Evolutionary conservation across 164 flowering plant species (phyloP).

Genomic region (Liquidambar formosana): DNA sequence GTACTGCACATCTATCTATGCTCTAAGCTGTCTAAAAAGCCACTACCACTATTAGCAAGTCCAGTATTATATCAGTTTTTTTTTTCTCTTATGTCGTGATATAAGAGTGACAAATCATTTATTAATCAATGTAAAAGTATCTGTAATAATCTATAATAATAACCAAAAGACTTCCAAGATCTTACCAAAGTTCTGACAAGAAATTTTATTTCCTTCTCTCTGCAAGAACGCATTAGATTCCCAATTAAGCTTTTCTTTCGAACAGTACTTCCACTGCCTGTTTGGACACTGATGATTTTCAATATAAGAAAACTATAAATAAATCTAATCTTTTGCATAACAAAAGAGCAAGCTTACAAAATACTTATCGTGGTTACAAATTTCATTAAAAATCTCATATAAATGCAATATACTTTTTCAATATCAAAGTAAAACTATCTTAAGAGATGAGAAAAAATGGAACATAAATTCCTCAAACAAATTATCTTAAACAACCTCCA

Average conservation of each 20-base stretch:
- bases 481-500: no score
- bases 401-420: no score
- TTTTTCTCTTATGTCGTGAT: not conserved
- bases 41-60: not conserved
- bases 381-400: not conserved
- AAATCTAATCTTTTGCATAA: conserved; percentile 4
- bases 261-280: conserved; percentile 74
- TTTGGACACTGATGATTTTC: conserved; percentile 63
- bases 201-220: conserved; percentile 92
- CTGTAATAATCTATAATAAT: conserved; percentile 4
- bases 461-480: no score
- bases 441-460: no score
- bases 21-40: not conserved
- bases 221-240: conserved; percentile 80
- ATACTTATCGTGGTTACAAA: not conserved
- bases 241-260: conserved; percentile 76
- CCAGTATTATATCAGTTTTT: not conserved
- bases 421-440: no score
- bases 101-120: not conserved
- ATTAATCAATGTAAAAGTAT: not conserved
- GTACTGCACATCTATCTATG: not conserved
- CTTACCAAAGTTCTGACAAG: conserved; percentile 90
- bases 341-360: conserved; percentile 1
- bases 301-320: conserved; percentile 18
- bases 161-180: conserved; percentile 1